Base-by-base conservation (phyloP, 371 early-diverging fungal species). In the Zancudomyces culisetae region DNA sequence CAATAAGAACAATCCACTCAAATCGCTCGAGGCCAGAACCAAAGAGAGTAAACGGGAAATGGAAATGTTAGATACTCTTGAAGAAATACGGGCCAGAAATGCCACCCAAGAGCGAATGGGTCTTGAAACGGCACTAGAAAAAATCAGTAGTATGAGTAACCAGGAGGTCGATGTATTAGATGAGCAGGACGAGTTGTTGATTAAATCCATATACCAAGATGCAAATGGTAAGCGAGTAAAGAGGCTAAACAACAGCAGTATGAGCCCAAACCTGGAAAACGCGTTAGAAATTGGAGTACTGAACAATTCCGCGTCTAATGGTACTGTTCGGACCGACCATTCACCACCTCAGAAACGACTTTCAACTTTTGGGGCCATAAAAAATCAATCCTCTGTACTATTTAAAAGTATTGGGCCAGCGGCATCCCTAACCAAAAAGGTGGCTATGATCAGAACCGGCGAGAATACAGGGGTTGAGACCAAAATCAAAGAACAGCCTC, bases 61-160 rank as follows among this genome's bases (percentile, higher is more conserved):
- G 91, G 95, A 96, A 49, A 86, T 90, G 45, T 64, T 96, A 64
- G 95, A 97, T 59, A 89, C 88, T 0, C 55, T 97, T 52, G 96
- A 96, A 55, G 95, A 96, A 64, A 82, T 97, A 28, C 74, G 90
- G 6, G 79, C 90, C 27, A 63, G 77, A 51, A 96, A 94, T 60
- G 90, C 94, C 0, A 58, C 71, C 21, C 76, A 69, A 26, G 94
- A 94, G 60, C 70, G 90, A 3, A 70, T 87, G 13, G 76, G 76
- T 52, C 71, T 75, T 0, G 80, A 80, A 27, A 72, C 42, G 6
- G 49, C 46, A 15, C 12, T 55, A 0, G 47, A 46, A 10, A 22
- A 39, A 0, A 41, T 56, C 39, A 40, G 27, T 0, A 27, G 28
- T 4, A 27, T 47, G 22, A 6, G 15, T 10, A 52, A 21, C 15